These are phyloP conservation scores for Arthrobotrys iridis DNA, from an alignment of 2,329 filamentous ascomycete species.

Conservation along the genomic window DNA sequence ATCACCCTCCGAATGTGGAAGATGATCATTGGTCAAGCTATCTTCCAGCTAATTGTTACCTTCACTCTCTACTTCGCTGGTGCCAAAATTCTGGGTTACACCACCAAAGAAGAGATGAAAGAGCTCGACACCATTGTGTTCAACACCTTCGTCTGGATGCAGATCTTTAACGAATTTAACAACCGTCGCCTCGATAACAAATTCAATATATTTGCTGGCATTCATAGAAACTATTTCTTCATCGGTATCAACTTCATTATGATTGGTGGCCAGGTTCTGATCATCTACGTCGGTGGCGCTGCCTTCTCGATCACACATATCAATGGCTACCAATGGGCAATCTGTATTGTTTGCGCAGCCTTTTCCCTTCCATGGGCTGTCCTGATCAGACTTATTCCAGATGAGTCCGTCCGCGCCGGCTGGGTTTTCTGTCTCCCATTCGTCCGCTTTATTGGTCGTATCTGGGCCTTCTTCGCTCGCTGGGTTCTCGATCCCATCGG, in stretches of 20 bases:
- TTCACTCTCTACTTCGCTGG: conserved; percentile 85
- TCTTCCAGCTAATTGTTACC: conserved; percentile 83
- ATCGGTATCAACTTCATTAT: conserved; percentile 84
- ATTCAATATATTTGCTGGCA: conserved; percentile 94
- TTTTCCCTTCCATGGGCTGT: conserved; percentile 87
- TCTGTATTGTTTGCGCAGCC: conserved; percentile 82
- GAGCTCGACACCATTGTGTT: conserved; percentile 85
- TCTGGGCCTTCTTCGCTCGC: conserved; percentile 47
- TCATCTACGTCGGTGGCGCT: conserved; percentile 83
- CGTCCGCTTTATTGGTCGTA: conserved; percentile 63
- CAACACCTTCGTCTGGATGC: conserved; percentile 99
- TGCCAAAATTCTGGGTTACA: conserved; percentile 70
- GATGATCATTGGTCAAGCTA: conserved; percentile 93
- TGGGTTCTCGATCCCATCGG: conserved; percentile 46
- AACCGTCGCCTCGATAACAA: conserved; percentile 93
- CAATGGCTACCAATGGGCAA: conserved; percentile 81
- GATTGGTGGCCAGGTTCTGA: conserved; percentile 87
- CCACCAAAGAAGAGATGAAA: conserved; percentile 63
- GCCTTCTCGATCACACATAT: conserved; percentile 80
- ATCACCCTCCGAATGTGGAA: conserved; percentile 98
- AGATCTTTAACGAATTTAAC: conserved; percentile 96
- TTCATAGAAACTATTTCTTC: conserved; percentile 88
- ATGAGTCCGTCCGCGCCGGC: conserved; percentile 70
- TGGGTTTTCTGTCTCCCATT: conserved; percentile 64
- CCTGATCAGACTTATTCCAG: conserved; percentile 82